Base-by-base conservation (phyloP, 2,329 filamentous ascomycete genomes). In the Tolypocladium ovalisporum region DNA sequence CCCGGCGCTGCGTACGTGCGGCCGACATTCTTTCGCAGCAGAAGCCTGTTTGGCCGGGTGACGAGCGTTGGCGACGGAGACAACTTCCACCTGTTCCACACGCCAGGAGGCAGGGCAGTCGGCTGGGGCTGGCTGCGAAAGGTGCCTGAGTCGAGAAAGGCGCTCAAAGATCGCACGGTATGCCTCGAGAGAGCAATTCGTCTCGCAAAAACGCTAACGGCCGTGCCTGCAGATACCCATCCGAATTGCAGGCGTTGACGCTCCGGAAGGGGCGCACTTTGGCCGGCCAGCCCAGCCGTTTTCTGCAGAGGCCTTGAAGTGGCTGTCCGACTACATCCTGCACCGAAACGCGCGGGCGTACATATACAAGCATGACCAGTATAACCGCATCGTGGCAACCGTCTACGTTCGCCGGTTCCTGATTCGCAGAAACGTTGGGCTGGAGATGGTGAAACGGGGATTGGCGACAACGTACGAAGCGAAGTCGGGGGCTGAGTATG, bases 1-100 rank as follows among this genome's bases (percentile, higher is more conserved):
- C 91, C 91, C 4, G 86, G 84, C 57, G 83, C 89, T 39, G 78
- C 82, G 29, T 81, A 91, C 68, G 87, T 99, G 63, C 84, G 84
- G 53, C 88, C 90, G 2, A 76, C 78, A 13, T 87, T 86, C 68
- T 93, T 93, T 68, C 84, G 89, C 52, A 85, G 78, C 60, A 81
- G 89, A 64, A 92, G 84, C 63, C 68, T 99, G 47, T 88, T 93
- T 64, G 94, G 94, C 17, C 82, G 82, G 60, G 94, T 97, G 47
- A 97, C 93, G 15, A 91, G 89, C 64, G 94, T 99, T 29, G 94
- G 95, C 47, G 94, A 99, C 78, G 95, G 91, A 4, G 94, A 99
- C 72, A 93, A 93, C 69, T 97, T 99, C 71, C 88, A 94, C 64
- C 71, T 99, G 53, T 99, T 88, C 70, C 94, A 99, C 71, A 97